Conservation (phyloP, 2,329 filamentous ascomycete species). For the Cryphonectria japonica region DNA sequence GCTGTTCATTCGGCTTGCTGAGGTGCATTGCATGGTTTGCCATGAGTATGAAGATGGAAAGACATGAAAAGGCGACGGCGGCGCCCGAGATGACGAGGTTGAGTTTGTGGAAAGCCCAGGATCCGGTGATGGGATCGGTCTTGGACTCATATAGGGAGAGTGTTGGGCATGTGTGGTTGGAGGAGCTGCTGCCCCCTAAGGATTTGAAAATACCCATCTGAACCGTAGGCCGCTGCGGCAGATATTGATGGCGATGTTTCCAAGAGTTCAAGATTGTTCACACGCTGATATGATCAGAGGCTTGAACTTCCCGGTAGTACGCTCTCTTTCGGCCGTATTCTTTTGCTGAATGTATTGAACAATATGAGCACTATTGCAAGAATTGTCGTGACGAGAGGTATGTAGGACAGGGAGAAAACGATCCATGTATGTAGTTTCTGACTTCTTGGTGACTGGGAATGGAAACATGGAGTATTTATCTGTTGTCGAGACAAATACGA, state of each 20-base stretch:
- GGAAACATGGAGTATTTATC: not conserved
- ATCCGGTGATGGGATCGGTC: constrained; percentile 10
- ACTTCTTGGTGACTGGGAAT: not conserved
- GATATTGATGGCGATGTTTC: not conserved
- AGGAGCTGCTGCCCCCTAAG: not conserved
- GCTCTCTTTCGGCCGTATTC: not conserved
- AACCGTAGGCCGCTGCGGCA: not conserved
- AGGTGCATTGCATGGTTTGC: constrained; percentile 35
- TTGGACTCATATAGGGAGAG: constrained; percentile 7
- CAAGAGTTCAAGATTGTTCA: not conserved
- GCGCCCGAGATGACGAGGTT: constrained; percentile 20
- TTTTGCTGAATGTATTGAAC: not conserved
- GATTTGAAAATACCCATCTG: constrained; percentile 2
- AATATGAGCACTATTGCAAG: not conserved
- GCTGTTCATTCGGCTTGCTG: constrained; percentile 46
- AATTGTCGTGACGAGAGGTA: not conserved
- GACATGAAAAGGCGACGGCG: constrained; percentile 22
- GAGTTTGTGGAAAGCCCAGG: constrained; percentile 24
- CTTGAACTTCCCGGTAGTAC: not conserved
- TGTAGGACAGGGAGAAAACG: not conserved
- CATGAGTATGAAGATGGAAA: constrained; percentile 22
- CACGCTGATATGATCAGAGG: not conserved
- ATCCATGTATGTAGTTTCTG: not conserved
- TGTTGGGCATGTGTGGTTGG: constrained; percentile 11
- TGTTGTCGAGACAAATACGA: not conserved